Conservation (phyloP, 139 green algal genomes). For the Chlamydomonas incerta region DNA sequence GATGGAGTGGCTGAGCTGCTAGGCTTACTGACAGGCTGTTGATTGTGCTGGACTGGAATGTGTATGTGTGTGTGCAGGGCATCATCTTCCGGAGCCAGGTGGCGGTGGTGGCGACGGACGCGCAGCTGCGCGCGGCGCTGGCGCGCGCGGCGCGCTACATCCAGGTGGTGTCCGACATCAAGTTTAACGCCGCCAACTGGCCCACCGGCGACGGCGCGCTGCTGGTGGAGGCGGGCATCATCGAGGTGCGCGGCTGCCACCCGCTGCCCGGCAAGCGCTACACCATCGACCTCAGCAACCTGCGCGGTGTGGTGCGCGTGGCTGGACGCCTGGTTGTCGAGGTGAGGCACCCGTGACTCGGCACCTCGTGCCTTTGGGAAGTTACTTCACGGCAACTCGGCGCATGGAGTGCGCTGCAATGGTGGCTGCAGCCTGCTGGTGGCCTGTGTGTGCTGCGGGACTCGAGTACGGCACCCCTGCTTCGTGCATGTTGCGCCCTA, state of each 20-base stretch:
- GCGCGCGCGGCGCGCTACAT: neutral
- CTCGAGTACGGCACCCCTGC: no score
- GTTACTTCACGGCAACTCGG: no score
- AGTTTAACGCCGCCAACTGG: neutral
- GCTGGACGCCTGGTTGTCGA: neutral
- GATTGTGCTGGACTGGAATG: no score
- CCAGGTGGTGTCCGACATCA: constrained; percentile 32
- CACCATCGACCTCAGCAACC: constrained; percentile 5
- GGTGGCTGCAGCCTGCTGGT: no score
- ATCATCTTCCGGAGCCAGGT: neutral
- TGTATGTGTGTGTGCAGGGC: neutral
- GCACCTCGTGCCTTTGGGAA: no score
- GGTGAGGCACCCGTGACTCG: no score
- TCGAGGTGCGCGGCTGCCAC: constrained; percentile 37
- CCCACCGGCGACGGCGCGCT: neutral
- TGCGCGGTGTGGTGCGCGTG: neutral
- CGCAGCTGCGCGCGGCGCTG: constrained; percentile 21
- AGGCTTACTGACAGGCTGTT: no score
- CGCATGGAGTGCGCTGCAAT: no score
- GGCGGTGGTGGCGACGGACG: neutral
- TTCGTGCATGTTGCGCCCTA: no score
- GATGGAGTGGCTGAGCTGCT: no score
- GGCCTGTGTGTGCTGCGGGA: no score
- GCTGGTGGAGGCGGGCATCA: neutral
- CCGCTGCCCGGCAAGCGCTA: neutral